These are phyloP conservation scores for Salix exigua DNA, from an alignment of 345 rosid species.

Conservation along the genomic window DNA sequence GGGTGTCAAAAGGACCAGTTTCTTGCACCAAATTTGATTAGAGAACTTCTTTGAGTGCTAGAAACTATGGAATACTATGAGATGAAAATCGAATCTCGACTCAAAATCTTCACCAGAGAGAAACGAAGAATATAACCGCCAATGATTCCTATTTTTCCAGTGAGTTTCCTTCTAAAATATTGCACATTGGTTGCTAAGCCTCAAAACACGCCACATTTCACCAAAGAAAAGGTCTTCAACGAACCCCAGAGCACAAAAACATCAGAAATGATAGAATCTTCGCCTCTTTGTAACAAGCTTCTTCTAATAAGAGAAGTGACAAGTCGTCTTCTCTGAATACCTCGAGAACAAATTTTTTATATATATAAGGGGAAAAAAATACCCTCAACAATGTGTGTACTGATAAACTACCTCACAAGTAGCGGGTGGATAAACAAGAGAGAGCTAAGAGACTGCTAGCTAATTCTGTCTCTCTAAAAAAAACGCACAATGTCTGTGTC, in stretches of 20 bases:
- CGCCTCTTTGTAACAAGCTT: too few relatives aligned
- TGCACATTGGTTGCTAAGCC: not conserved
- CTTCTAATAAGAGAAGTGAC: not conserved
- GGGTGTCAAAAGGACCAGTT: not conserved
- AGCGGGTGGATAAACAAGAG: not conserved
- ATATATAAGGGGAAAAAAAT: not conserved
- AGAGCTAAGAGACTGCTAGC: not conserved
- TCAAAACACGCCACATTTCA: not conserved
- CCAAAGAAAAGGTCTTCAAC: not conserved
- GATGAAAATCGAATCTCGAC: conserved; percentile 7
- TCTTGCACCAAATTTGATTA: not conserved
- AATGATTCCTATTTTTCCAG: not conserved
- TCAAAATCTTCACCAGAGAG: conserved; percentile 15
- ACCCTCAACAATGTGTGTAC: not conserved
- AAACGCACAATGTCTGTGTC: not conserved
- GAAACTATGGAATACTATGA: not conserved
- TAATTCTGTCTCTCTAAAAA: not conserved
- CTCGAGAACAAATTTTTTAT: not conserved
- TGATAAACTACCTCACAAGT: not conserved
- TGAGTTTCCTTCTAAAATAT: not conserved
- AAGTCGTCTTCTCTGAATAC: not conserved
- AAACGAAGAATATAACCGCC: conserved; percentile 8
- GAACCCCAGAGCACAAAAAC: not conserved
- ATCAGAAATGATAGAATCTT: not conserved
- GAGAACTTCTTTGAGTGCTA: not conserved